phyloP scores from a whole-genome alignment of 179 eudicot genomes.

The Camellia oleifera region DNA sequence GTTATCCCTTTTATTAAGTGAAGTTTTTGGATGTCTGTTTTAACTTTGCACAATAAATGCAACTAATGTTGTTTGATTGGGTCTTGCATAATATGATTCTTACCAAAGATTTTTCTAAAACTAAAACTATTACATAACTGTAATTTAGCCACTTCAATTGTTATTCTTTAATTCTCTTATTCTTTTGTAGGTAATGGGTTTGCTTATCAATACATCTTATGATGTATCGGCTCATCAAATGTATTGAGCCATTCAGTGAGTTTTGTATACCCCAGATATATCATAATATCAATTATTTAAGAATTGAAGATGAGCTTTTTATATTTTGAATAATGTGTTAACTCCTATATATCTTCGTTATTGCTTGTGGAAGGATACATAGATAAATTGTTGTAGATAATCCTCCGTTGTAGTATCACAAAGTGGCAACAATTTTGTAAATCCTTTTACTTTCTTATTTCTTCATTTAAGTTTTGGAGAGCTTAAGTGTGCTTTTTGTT shows the following conservation, averaged over 20 bases:
- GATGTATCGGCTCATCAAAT: background rate
- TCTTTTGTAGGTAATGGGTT: background rate
- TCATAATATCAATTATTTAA: background rate
- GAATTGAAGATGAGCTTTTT: background rate
- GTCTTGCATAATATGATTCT: background rate
- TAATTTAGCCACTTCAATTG: background rate
- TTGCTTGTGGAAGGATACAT: background rate
- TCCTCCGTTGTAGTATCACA: background rate
- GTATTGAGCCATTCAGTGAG: background rate
- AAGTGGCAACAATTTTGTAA: background rate
- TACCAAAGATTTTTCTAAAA: background rate
- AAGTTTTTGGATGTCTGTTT: background rate
- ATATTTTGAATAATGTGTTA: background rate
- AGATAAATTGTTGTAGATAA: background rate
- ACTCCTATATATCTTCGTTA: background rate
- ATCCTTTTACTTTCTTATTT: background rate
- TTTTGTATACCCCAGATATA: background rate
- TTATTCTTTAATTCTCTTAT: background rate
- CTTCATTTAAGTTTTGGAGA: background rate
- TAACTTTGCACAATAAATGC: background rate
- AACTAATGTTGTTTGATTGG: constrained; percentile 3
- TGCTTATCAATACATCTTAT: background rate
- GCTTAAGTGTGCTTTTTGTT: background rate
- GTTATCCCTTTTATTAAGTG: background rate
- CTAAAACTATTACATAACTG: background rate